phyloP scores from a whole-genome alignment of 257 asterid species.

The Solanum tarapatanum region DNA sequence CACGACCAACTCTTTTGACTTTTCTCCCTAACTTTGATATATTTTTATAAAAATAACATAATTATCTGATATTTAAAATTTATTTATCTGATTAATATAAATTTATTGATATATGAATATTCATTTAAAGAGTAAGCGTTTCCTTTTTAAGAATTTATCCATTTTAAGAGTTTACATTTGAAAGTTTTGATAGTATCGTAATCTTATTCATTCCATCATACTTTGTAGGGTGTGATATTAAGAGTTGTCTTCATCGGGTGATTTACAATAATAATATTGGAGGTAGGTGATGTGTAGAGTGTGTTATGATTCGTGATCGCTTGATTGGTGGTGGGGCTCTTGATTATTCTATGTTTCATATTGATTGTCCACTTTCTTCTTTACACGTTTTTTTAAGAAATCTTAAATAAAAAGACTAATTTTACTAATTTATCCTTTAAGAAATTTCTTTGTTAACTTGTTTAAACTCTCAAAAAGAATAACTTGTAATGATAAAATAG shows the following conservation, averaged over 20 bases:
- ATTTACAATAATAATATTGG: not conserved
- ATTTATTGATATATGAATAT: not conserved
- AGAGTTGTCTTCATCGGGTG: not conserved
- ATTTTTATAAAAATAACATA: not conserved
- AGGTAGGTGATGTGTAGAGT: not conserved
- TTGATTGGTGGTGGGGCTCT: accelerated
- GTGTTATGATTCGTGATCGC: not conserved
- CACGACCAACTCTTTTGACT: not conserved
- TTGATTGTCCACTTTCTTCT: not conserved
- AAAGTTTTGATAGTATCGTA: not conserved
- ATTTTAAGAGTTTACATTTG: not conserved
- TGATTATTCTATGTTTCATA: not conserved
- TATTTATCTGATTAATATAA: not conserved
- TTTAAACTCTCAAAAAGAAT: not conserved
- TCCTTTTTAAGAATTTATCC: not conserved
- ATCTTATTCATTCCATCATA: not conserved
- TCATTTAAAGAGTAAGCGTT: not conserved
- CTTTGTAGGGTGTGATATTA: too few species aligned
- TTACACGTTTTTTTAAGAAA: not conserved
- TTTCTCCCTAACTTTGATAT: not conserved
- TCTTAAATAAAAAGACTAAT: not conserved
- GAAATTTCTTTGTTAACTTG: not conserved
- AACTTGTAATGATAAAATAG: not conserved
- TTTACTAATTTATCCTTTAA: not conserved
- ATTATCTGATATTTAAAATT: not conserved